Conservation (phyloP, 805 yeast species). For the Cyberlindnera veronae region DNA sequence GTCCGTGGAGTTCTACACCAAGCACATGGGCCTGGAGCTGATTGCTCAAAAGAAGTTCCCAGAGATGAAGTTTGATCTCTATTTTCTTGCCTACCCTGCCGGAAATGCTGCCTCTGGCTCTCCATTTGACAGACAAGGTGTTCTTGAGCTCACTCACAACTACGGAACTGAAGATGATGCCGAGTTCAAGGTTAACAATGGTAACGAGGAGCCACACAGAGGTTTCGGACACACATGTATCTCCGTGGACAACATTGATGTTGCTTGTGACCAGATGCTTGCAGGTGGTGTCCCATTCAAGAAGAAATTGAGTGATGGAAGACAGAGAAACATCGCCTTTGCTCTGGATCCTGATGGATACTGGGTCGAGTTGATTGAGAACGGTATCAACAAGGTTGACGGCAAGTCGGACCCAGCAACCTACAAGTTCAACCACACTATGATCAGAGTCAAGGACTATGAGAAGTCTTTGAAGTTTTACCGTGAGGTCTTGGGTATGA, state of each 20-base stretch:
- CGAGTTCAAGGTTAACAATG: conserved; percentile 62
- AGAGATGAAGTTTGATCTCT: conserved; percentile 58
- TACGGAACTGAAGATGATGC: conserved; percentile 66
- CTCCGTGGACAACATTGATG: conserved; percentile 75
- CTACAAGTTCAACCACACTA: conserved; percentile 70
- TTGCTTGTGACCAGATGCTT: conserved; percentile 55
- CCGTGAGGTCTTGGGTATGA: conserved; percentile 76
- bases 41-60: conserved; percentile 50
- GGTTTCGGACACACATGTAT: conserved; percentile 96
- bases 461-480: conserved; percentile 73
- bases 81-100: conserved; percentile 51
- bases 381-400: conserved; percentile 40
- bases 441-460: conserved; percentile 92
- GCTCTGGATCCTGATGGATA: conserved; percentile 94
- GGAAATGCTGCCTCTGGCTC: conserved; percentile 3
- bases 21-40: conserved; percentile 69
- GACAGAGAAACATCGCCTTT: conserved; percentile 91
- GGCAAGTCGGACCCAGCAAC: conserved; percentile 34
- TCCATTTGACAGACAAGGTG: conserved; percentile 43
- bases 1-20: conserved; percentile 68
- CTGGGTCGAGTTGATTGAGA: conserved; percentile 88
- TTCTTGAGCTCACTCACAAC: conserved; percentile 80
- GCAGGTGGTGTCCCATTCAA: conserved; percentile 67
- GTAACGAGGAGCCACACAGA: conserved; percentile 78
- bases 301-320: conserved; percentile 83